phyloP scores from a whole-genome alignment of 2,329 filamentous ascomycete species.

The Trichoderma koningiopsis region DNA sequence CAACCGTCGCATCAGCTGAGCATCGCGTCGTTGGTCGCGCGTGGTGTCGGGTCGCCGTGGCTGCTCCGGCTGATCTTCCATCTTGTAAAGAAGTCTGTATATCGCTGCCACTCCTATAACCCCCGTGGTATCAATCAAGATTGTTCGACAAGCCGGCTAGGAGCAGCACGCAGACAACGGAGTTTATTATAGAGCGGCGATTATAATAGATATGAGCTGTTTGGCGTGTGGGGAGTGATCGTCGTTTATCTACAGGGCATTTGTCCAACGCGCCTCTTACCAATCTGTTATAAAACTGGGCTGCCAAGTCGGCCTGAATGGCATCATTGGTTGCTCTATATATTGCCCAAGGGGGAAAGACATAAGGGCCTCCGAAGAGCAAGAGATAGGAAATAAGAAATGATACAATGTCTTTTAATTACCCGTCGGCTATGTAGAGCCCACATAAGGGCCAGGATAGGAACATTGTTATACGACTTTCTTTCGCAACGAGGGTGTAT shows the following conservation, averaged over 20 bases:
- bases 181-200: background rate
- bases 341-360: background rate
- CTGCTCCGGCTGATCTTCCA: background rate
- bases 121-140: background rate
- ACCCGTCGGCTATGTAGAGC: background rate
- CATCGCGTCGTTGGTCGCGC: constrained; percentile 19
- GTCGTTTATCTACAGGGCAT: background rate
- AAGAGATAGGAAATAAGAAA: background rate
- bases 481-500: background rate
- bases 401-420: background rate
- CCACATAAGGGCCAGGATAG: background rate
- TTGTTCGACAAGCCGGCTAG: background rate
- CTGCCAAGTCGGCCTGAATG: background rate
- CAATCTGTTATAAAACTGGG: background rate
- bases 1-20: constrained; percentile 14
- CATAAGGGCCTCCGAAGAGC: background rate
- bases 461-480: background rate
- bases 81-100: background rate
- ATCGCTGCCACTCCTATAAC: background rate
- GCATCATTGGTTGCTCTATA: background rate
- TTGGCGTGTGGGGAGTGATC: constrained; percentile 4
- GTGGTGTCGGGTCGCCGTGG: constrained; percentile 10
- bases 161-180: background rate
- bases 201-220: background rate
- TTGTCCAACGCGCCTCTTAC: background rate